Evolutionary conservation across 306 rosid species (phyloP).

Genomic region (Ziziphus jujuba): DNA sequence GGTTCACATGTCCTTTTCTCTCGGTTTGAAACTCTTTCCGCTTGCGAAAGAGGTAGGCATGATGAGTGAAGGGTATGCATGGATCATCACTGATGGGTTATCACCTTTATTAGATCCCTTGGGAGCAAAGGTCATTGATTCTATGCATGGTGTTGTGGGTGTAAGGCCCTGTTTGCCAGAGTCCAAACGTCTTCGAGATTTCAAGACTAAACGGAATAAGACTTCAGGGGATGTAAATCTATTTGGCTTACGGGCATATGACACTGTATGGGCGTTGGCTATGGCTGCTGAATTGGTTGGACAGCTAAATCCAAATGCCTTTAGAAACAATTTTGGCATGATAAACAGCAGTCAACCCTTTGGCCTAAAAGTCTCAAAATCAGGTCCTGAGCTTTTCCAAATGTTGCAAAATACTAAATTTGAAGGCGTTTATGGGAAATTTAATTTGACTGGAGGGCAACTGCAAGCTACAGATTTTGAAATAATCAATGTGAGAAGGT

Average conservation of each 20-base stretch:
- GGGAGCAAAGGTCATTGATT: slow-evolving; percentile 10
- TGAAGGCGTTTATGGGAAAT: slow-evolving; percentile 23
- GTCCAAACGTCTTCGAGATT: slow-evolving; percentile 5
- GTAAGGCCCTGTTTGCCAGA: slow-evolving; percentile 23
- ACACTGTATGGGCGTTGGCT: too few species aligned
- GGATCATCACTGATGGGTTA: slow-evolving; percentile 32
- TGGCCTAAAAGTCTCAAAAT: background rate
- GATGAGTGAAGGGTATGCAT: slow-evolving; percentile 31
- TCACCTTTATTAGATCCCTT: slow-evolving; percentile 23
- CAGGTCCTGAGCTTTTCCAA: slow-evolving; percentile 9
- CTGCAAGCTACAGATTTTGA: slow-evolving; percentile 27
- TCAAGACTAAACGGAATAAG: too few species aligned
- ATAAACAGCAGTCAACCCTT: background rate
- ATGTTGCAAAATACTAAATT: background rate
- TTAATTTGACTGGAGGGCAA: slow-evolving; percentile 27
- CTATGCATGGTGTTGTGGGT: slow-evolving; percentile 47
- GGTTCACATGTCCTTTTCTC: slow-evolving; percentile 33
- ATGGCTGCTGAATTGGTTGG: too few species aligned
- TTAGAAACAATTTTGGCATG: background rate
- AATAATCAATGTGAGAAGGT: slow-evolving; percentile 31
- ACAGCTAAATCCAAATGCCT: too few species aligned
- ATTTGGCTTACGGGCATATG: too few species aligned
- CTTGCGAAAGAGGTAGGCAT: slow-evolving; percentile 25
- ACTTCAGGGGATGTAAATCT: too few species aligned
- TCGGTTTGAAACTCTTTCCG: slow-evolving; percentile 27